A percentile compares a stretch with the other conserved stretches of the same genome.
Evolutionary conservation across 2,329 filamentous ascomycete species (phyloP).

Genomic region (Endocalyx cinctus): DNA sequence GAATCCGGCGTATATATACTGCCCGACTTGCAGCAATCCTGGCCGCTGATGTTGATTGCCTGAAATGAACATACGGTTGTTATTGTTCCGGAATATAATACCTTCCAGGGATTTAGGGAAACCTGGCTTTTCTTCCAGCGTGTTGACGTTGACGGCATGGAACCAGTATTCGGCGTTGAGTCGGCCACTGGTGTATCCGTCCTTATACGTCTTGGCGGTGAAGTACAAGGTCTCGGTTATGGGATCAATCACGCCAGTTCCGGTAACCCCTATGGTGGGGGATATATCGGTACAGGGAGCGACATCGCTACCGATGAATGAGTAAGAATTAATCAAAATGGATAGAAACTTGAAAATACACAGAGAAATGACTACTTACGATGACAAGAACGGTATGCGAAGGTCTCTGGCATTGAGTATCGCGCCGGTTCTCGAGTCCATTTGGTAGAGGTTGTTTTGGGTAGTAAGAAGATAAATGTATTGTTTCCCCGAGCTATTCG

Average conservation of each 20-base stretch:
- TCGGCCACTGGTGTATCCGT: conserved; percentile 31
- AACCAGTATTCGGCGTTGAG: conserved; percentile 39
- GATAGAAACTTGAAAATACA: no score
- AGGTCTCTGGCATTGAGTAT: conserved; percentile 45
- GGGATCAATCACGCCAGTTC: conserved; percentile 47
- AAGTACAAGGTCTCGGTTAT: conserved; percentile 44
- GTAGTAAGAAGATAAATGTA: conserved; percentile 53
- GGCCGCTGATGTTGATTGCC: conserved; percentile 45
- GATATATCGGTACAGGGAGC: conserved; percentile 43
- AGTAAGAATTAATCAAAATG: conserved; percentile 2
- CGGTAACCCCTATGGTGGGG: conserved; percentile 41
- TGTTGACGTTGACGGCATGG: conserved; percentile 41
- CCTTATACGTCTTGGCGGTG: conserved; percentile 43
- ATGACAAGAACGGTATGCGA: conserved; percentile 41
- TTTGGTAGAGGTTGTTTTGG: conserved; percentile 54
- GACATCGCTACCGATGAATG: conserved; percentile 29
- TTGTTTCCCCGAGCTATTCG: conserved; percentile 39
- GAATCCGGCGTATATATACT: conserved; percentile 45
- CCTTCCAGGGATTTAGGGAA: conserved; percentile 41
- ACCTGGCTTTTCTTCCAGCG: conserved; percentile 34
- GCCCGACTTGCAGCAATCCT: conserved; percentile 39
- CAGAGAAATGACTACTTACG: conserved; percentile 1
- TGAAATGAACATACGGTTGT: conserved; percentile 38
- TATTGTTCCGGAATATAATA: conserved; percentile 39
- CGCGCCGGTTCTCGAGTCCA: conserved; percentile 49